Evolutionary conservation across 768 basidiomycete genomes (phyloP).

Genomic region (Pisolithus marmoratus): DNA sequence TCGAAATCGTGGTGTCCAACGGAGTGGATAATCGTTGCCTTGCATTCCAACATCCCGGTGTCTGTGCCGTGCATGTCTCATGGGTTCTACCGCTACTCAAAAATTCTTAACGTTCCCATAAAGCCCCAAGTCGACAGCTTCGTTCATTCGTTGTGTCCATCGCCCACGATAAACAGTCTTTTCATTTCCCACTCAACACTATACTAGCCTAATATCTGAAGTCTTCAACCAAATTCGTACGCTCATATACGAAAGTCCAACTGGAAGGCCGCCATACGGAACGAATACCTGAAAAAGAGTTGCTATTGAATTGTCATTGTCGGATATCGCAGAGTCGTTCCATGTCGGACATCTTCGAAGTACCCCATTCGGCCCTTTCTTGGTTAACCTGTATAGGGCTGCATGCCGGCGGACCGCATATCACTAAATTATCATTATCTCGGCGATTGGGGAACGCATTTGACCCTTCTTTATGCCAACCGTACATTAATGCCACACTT

Average conservation of each 20-base stretch:
- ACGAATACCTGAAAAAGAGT: slow-evolving; percentile 88
- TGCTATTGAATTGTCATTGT: slow-evolving; percentile 89
- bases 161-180: slow-evolving; percentile 71
- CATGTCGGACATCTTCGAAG: slow-evolving; percentile 95
- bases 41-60: neutral
- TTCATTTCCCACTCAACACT: slow-evolving; percentile 73
- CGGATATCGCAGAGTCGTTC: slow-evolving; percentile 97
- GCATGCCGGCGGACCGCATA: no score
- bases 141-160: slow-evolving; percentile 67
- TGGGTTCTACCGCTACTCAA: no score
- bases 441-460: slow-evolving; percentile 98
- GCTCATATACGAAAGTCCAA: slow-evolving; percentile 57
- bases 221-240: slow-evolving; percentile 70
- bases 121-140: slow-evolving; percentile 84
- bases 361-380: slow-evolving; percentile 97
- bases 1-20: slow-evolving; percentile 63
- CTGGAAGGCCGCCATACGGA: slow-evolving; percentile 52
- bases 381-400: no score
- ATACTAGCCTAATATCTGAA: slow-evolving; percentile 53
- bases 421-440: slow-evolving; percentile 96
- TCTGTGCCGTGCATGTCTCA: neutral
- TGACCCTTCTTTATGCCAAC: no score
- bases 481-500: no score
- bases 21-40: slow-evolving; percentile 49
- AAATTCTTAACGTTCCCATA: neutral